Percentiles rank a stretch among this genome's conserved stretches.
These are phyloP conservation scores for Apiotrichum sp. DNA, from an alignment of 1,284 basidiomycete species.

Conservation along the genomic window DNA sequence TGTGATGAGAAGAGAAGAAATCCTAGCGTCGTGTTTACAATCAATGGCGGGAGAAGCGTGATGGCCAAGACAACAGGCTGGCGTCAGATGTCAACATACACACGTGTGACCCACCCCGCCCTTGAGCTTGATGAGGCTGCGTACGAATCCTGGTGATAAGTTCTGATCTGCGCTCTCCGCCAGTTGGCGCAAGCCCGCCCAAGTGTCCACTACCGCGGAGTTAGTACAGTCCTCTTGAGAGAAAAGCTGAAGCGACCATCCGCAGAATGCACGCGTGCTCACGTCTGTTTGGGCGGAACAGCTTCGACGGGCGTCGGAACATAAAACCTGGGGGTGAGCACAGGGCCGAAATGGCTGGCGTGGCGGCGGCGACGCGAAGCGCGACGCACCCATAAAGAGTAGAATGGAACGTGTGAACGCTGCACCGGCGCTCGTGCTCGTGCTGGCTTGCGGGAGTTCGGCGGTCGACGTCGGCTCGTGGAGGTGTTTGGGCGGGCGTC, in stretches of 20 bases:
- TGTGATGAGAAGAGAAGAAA: slow-evolving; percentile 46
- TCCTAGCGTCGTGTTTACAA: slow-evolving; percentile 44
- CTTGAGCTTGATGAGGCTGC: slow-evolving; percentile 33
- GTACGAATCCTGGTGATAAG: slow-evolving; percentile 40
- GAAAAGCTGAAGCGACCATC: too few species aligned
- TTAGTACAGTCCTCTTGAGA: background rate
- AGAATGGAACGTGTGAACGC: slow-evolving; percentile 41
- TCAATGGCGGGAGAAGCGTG: slow-evolving; percentile 39
- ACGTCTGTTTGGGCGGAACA: slow-evolving; percentile 45
- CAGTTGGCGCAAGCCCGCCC: slow-evolving; percentile 41
- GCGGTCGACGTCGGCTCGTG: background rate
- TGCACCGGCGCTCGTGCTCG: slow-evolving; percentile 34
- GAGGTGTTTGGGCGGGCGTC: background rate
- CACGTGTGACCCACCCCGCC: slow-evolving; percentile 25
- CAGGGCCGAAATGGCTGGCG: too few species aligned
- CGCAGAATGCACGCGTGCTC: background rate
- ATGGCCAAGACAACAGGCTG: slow-evolving; percentile 25
- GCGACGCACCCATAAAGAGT: slow-evolving; percentile 36
- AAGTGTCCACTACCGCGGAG: slow-evolving; percentile 40
- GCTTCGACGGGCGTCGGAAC: slow-evolving; percentile 43
- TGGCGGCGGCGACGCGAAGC: too few species aligned
- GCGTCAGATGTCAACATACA: background rate
- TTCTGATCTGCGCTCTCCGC: slow-evolving; percentile 43
- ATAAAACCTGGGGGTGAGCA: slow-evolving; percentile 32
- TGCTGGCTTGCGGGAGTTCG: slow-evolving; percentile 15